phyloP scores from a whole-genome alignment of 306 rosid genomes.

The Vigna hirtella region DNA sequence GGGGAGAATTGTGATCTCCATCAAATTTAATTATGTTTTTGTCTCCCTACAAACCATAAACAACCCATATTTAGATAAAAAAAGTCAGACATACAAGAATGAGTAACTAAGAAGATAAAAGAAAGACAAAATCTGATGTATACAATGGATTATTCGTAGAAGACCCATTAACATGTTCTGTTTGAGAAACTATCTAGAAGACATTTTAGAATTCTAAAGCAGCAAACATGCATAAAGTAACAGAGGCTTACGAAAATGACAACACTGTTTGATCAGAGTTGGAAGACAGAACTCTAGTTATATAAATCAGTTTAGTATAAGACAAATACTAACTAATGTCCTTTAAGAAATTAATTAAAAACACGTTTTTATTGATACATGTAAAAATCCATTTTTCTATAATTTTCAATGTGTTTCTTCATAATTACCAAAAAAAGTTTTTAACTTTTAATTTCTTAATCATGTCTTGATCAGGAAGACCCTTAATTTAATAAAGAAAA shows the following conservation, averaged over 20 bases:
- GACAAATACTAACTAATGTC: background rate
- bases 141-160: background rate
- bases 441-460: too few species aligned
- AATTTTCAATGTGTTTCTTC: too few species aligned
- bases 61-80: conserved; percentile 28
- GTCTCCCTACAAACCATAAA: conserved; percentile 76
- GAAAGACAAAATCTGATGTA: conserved; percentile 6
- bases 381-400: too few species aligned
- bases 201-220: conserved; percentile 1
- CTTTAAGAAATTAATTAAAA: too few species aligned
- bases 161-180: background rate
- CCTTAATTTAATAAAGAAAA: too few species aligned
- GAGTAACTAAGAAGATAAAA: conserved; percentile 18
- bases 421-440: too few species aligned
- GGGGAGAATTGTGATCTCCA: conserved; percentile 98
- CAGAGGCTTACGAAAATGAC: conserved; percentile 11
- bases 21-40: conserved; percentile 90
- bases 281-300: background rate
- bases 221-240: conserved; percentile 19
- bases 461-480: too few species aligned
- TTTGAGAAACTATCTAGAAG: conserved; percentile 21
- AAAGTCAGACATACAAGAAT: conserved; percentile 27
- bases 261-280: conserved; percentile 7
- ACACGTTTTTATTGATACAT: too few species aligned
- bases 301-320: conserved; percentile 10